Percentiles rank a stretch among this genome's conserved stretches.
Evolutionary conservation across 192 early-diverging fungal genomes (phyloP).

Genomic region (Geosiphon pyriformis): DNA sequence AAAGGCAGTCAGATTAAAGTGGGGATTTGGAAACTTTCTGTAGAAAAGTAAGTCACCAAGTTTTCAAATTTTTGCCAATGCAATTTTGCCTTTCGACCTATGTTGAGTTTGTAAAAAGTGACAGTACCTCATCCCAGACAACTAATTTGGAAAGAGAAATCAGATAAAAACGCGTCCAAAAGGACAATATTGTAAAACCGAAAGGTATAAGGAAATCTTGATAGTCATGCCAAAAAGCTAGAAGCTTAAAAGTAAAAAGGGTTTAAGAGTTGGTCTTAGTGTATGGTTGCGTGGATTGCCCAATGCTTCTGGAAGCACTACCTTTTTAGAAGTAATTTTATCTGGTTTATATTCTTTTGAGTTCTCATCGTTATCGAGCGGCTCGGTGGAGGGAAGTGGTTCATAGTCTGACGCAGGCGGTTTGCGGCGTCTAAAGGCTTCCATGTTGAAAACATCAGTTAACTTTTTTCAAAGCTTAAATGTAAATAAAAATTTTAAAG

Average conservation of each 20-base stretch:
- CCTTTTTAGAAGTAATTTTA: background rate
- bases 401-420: background rate
- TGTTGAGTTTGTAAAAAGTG: background rate
- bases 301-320: background rate
- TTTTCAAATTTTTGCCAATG: background rate
- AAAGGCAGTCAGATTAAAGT: no score
- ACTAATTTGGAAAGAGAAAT: slow-evolving; percentile 57
- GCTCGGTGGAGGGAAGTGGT: background rate
- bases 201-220: slow-evolving; percentile 43
- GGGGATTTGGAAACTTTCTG: no score
- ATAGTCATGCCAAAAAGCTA: slow-evolving; percentile 44
- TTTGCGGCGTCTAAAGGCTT: background rate
- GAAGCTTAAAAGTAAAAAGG: slow-evolving; percentile 9
- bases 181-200: slow-evolving; percentile 54
- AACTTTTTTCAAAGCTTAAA: no score
- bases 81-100: background rate
- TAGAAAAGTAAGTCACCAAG: no score
- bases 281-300: no score
- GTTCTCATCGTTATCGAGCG: background rate
- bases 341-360: background rate
- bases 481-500: no score
- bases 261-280: background rate
- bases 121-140: slow-evolving; percentile 69
- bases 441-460: background rate
- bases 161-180: slow-evolving; percentile 60